Base-by-base conservation (phyloP, 2,329 filamentous ascomycete species). In the Fusarium scirpi region DNA sequence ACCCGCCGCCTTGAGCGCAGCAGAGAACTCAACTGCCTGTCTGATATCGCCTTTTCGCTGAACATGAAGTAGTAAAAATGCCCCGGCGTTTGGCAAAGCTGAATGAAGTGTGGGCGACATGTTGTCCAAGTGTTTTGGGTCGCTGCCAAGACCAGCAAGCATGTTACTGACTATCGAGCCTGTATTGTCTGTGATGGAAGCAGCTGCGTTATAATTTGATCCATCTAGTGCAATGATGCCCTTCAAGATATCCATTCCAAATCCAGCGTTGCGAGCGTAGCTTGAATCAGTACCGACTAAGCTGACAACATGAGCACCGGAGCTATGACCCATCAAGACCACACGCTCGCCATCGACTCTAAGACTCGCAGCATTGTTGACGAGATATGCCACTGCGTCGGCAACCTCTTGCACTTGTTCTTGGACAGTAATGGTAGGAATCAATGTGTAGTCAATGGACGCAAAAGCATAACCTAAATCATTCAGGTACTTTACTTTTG, bases 331-430 rank as follows among this genome's bases (percentile, higher is more conserved):
- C 61, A 64, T 64, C 3, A 64, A 24, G 3, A 58, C 15, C 1
- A 64, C 9, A 1, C 24, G 10, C 1, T 18, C 12, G 6, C 43
- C 3, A 13, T 64, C 59, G 0, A 64, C n/a, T 0, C 3, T 3
- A 0, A 58, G 34, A 0, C 8, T 7, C 2, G 11, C 2, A 3
- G 18, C 16, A 11, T 58, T 34, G 0, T 32, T 24, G 9, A 32
- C 27, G 1, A 64, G 5, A 1, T 40, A 58, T 4, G 44, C 59
- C 0, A 64, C 38, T 0, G 59, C 55, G 2, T 58, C 44, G 2
- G 61, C 59, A 3, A 64, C 52, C 5, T 64, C 59, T 30, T 64
- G 49, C 0, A 64, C 61, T 22, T 64, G 61, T 3, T 64, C 44
- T 20, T 64, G 22, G 0, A 64, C 61, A 2, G 49, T 64, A 3